Percentiles rank a stretch among this genome's conserved stretches.
phyloP scores from a whole-genome alignment of 805 yeast genomes.

The Nakazawaea ernobii region DNA sequence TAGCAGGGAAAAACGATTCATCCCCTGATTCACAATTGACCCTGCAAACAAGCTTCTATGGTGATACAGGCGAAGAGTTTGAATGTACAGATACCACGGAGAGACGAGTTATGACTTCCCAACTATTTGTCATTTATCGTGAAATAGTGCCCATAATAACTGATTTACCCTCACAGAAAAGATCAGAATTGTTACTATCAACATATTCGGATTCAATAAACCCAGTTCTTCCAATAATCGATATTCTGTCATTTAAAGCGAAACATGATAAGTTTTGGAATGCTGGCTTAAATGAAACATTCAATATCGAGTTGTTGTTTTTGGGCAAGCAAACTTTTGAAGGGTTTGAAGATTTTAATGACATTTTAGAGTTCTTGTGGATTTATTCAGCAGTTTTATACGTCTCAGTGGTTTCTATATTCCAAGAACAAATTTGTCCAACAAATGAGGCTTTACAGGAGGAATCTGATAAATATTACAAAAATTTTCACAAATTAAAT shows the following conservation, averaged over 20 bases:
- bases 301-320: constrained; percentile 17
- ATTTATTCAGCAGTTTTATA: constrained; percentile 43
- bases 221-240: constrained; percentile 49
- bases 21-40: neutral
- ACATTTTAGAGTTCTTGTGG: constrained; percentile 37
- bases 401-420: constrained; percentile 53
- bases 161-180: constrained; percentile 40
- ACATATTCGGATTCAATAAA: constrained; percentile 47
- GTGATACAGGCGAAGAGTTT: neutral
- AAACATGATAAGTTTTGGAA: constrained; percentile 51
- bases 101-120: constrained; percentile 14
- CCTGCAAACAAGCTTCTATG: neutral
- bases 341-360: neutral
- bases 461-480: constrained; percentile 40
- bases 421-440: constrained; percentile 33
- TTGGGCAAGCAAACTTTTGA: constrained; percentile 13
- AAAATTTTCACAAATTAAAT: constrained; percentile 44
- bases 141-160: constrained; percentile 27
- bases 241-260: constrained; percentile 36
- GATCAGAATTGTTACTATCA: constrained; percentile 43
- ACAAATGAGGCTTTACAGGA: constrained; percentile 25
- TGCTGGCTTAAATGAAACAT: constrained; percentile 19
- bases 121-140: constrained; percentile 15
- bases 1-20: neutral
- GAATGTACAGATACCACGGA: neutral